Conservation (phyloP, 352 stramenopile species). For the Albugo candida region DNA sequence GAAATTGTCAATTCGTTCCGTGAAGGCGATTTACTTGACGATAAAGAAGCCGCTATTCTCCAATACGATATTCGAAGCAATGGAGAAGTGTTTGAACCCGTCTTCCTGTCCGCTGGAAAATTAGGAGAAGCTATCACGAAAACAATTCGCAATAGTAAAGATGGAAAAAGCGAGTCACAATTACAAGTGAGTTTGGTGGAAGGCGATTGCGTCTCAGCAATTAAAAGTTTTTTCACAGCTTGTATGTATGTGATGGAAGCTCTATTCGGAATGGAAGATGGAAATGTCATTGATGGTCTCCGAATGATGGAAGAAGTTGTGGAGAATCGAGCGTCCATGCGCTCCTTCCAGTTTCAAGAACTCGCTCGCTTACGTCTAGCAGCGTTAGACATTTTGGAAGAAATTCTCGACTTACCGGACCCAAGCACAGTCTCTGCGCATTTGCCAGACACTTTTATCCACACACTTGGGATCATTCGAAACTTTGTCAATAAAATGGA, state of each 20-base stretch:
- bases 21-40: slow-evolving; percentile 44
- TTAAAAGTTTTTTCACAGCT: slow-evolving; percentile 60
- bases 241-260: slow-evolving; percentile 54
- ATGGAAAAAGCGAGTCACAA: slow-evolving; percentile 45
- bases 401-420: slow-evolving; percentile 46
- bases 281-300: slow-evolving; percentile 36
- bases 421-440: slow-evolving; percentile 30
- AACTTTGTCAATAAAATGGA: slow-evolving; percentile 67
- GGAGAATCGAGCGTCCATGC: slow-evolving; percentile 36
- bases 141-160: slow-evolving; percentile 35
- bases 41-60: slow-evolving; percentile 51
- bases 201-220: slow-evolving; percentile 41
- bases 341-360: slow-evolving; percentile 33
- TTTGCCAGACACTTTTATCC: slow-evolving; percentile 26
- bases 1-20: slow-evolving; percentile 64
- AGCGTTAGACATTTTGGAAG: slow-evolving; percentile 55
- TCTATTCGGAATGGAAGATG: slow-evolving; percentile 38
- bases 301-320: slow-evolving; percentile 46
- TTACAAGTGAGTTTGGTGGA: slow-evolving; percentile 43
- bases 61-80: slow-evolving; percentile 55
- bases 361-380: slow-evolving; percentile 26
- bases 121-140: slow-evolving; percentile 38
- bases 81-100: slow-evolving; percentile 54
- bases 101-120: slow-evolving; percentile 61
- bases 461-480: slow-evolving; percentile 50